phyloP scores from a whole-genome alignment of 208 protist genomes.

The Angomonas desouzai region DNA sequence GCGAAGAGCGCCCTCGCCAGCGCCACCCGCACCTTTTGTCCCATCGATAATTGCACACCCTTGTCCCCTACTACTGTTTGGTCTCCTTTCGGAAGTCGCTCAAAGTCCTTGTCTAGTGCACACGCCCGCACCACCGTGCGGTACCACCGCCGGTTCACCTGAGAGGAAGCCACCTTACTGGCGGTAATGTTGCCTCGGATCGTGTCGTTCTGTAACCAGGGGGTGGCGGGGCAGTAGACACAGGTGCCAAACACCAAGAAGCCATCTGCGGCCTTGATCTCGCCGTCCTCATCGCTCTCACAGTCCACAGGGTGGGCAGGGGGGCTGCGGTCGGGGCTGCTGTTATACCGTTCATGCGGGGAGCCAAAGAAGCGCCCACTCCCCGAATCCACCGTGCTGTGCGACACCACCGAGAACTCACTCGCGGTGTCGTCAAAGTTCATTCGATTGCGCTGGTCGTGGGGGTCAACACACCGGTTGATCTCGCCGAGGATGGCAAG shows the following conservation, averaged over 20 bases:
- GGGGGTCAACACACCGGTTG: slow-evolving; percentile 32
- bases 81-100: slow-evolving; percentile 70
- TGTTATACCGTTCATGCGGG: slow-evolving; percentile 8
- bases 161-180: slow-evolving; percentile 24
- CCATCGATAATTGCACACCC: slow-evolving; percentile 60
- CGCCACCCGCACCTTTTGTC: slow-evolving; percentile 68
- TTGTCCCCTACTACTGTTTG: slow-evolving; percentile 79
- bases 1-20: slow-evolving; percentile 82
- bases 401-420: slow-evolving; percentile 30
- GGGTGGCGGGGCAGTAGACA: slow-evolving; percentile 73
- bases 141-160: slow-evolving; percentile 47
- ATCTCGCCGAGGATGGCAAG: slow-evolving; percentile 78
- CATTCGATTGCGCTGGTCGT: slow-evolving; percentile 6
- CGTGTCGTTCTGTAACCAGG: slow-evolving; percentile 91
- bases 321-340: not conserved
- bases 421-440: slow-evolving; percentile 20
- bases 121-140: slow-evolving; percentile 54
- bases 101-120: slow-evolving; percentile 72
- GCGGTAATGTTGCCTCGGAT: slow-evolving; percentile 92
- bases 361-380: slow-evolving; percentile 13
- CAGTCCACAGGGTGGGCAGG: slow-evolving; percentile 6
- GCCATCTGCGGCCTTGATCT: slow-evolving; percentile 31
- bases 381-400: slow-evolving; percentile 10
- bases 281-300: slow-evolving; percentile 11
- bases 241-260: slow-evolving; percentile 61